These are phyloP conservation scores for Penicillium ucsense DNA, from an alignment of 495 filamentous ascomycete species.

Conservation along the genomic window DNA sequence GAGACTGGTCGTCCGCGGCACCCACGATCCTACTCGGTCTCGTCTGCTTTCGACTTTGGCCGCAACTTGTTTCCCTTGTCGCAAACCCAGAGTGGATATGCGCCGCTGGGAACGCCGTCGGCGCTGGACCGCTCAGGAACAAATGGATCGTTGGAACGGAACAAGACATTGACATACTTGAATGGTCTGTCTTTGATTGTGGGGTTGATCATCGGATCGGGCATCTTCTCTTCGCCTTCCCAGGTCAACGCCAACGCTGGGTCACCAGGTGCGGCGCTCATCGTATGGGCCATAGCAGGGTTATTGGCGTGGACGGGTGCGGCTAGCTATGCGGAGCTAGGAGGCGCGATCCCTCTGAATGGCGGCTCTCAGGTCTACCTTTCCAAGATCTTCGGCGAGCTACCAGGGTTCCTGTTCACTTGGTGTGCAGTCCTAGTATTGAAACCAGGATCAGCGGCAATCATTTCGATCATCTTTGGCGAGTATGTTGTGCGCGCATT, in stretches of 20 bases:
- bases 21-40: conserved; percentile 72
- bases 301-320: conserved; percentile 93
- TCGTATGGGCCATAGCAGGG: conserved; percentile 86
- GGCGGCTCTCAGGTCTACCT: conserved; percentile 90
- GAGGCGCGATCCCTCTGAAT: conserved; percentile 91
- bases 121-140: conserved; percentile 38
- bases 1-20: conserved; percentile 39
- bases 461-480: conserved; percentile 95
- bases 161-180: conserved; percentile 89
- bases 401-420: conserved; percentile 84
- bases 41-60: conserved; percentile 89
- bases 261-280: conserved; percentile 79
- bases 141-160: conserved; percentile 68
- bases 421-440: conserved; percentile 93
- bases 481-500: conserved; percentile 86
- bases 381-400: conserved; percentile 89
- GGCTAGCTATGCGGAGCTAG: conserved; percentile 90
- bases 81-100: conserved; percentile 73
- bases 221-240: conserved; percentile 90
- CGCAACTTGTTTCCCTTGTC: conserved; percentile 86
- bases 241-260: conserved; percentile 91
- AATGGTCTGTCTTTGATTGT: conserved; percentile 88
- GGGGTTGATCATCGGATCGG: conserved; percentile 91
- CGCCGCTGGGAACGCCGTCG: conserved; percentile 66
- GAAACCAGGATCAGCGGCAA: conserved; percentile 87